Evolutionary conservation across 257 asterid genomes (phyloP).

Genomic region (Salvia miltiorrhiza): DNA sequence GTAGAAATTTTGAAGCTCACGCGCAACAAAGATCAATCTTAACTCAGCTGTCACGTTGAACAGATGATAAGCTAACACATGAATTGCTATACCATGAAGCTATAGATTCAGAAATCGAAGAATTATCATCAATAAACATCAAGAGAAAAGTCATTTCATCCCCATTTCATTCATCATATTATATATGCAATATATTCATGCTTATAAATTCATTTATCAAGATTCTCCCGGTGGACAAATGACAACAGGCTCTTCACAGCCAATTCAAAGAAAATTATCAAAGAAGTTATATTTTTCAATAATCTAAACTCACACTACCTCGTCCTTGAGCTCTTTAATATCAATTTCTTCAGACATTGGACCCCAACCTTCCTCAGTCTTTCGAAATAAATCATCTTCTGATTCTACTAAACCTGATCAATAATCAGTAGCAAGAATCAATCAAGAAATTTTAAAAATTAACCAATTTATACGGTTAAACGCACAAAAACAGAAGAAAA

Average conservation of each 20-base stretch:
- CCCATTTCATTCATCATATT: neutral
- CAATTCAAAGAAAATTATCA: no score
- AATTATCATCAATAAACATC: neutral
- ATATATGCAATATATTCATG: neutral
- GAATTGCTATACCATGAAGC: neutral
- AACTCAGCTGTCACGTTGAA: neutral
- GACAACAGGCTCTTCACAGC: no score
- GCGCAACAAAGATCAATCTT: slow-evolving; percentile 8
- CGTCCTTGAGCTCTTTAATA: slow-evolving; percentile 33
- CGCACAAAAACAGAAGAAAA: neutral
- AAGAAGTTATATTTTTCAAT: neutral
- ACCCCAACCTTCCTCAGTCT: slow-evolving; percentile 22
- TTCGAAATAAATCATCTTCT: slow-evolving; percentile 23
- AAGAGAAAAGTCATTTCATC: neutral
- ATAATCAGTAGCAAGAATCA: neutral
- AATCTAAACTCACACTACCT: slow-evolving; percentile 29
- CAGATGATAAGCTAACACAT: neutral
- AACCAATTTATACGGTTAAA: neutral
- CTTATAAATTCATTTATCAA: neutral
- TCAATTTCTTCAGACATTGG: slow-evolving; percentile 27
- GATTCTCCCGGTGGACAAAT: neutral
- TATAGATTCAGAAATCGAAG: slow-evolving; percentile 1
- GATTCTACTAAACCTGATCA: neutral
- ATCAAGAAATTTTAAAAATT: neutral
- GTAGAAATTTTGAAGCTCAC: slow-evolving; percentile 3